Evolutionary conservation across 1,139 yeast genomes (phyloP), one percentile per base, ranked within the genome.

Genomic region (Yamadazyma siamensis): DNA sequence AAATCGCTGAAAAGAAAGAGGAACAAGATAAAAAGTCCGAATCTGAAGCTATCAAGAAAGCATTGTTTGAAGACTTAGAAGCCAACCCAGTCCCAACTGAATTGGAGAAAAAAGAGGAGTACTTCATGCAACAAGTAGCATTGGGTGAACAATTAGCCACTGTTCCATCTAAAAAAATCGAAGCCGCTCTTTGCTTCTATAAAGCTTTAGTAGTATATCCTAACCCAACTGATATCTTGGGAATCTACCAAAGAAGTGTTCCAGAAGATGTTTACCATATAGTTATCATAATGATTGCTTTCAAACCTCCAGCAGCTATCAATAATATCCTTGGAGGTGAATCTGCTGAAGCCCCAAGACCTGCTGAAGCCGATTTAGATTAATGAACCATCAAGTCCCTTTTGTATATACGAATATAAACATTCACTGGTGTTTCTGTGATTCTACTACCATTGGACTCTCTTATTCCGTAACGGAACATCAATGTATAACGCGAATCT

Each of bases 141-240:
- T 57, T 71, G 32, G 97, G 95, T 54, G 97, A 89, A 57, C 80
- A 77, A 56, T 65, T 80, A 42, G 72, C 81, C 34, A 57, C 64
- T 28, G 55, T 65, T 25, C 77, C 83, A 41, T 77, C 75, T 39
- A 66, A 71, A 47, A 81, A 80, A 56, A 60, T 81, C 40, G 86
- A 80, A 36, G 82, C 96, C 25, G 97, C 97, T 25, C 68, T 88
- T 46, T 77, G 84, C 47, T 91, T 88, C 73, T 91, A 91, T 75
- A 85, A 88, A 61, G 97, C 96, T n/a, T 72, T 91, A 54, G 77
- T 86, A 21, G 89, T 88, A 30, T 91, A 89, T 60, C 97, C 98
- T 39, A 84, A 84, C 60, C 98, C 97, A 35, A 82, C 94, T 36
- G 96, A 87, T 47, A 76, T 91, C 47, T 72, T 91, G 56, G 82